phyloP scores from a whole-genome alignment of 2,329 filamentous ascomycete genomes.

The Aspergillus melleus region DNA sequence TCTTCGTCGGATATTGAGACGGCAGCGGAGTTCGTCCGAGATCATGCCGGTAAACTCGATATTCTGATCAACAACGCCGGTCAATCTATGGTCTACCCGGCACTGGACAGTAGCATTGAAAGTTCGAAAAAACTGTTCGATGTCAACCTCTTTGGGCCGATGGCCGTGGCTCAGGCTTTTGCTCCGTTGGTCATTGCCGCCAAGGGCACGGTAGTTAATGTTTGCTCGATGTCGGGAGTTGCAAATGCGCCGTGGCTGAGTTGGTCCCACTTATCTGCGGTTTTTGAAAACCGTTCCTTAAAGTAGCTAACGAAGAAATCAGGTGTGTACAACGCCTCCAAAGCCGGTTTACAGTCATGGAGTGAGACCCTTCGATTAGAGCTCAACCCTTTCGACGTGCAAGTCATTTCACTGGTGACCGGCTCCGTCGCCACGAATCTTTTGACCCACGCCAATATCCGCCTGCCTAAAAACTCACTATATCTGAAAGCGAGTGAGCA shows the following conservation, averaged over 20 bases:
- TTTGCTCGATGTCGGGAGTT: conserved; percentile 19
- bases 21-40: conserved; percentile 16
- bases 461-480: conserved; percentile 1
- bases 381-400: conserved; percentile 12
- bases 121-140: conserved; percentile 27
- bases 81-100: conserved; percentile 30
- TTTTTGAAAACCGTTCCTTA: neutral
- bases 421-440: conserved; percentile 7
- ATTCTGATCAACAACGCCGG: conserved; percentile 49
- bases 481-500: conserved; percentile 4
- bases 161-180: conserved; percentile 25
- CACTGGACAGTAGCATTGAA: conserved; percentile 37
- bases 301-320: neutral
- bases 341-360: conserved; percentile 17
- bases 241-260: conserved; percentile 31
- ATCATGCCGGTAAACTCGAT: conserved; percentile 29
- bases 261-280: neutral
- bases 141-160: conserved; percentile 15
- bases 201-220: conserved; percentile 22
- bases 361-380: conserved; percentile 25
- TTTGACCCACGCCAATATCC: conserved; percentile 3
- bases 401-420: conserved; percentile 31
- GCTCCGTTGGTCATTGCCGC: conserved; percentile 21
- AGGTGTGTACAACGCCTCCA: conserved; percentile 23
- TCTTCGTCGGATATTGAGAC: conserved; percentile 25